Percentiles rank a stretch among this genome's conserved stretches.
Conservation (phyloP, 2,329 filamentous ascomycete genomes). For the Colletotrichum tropicicola region DNA sequence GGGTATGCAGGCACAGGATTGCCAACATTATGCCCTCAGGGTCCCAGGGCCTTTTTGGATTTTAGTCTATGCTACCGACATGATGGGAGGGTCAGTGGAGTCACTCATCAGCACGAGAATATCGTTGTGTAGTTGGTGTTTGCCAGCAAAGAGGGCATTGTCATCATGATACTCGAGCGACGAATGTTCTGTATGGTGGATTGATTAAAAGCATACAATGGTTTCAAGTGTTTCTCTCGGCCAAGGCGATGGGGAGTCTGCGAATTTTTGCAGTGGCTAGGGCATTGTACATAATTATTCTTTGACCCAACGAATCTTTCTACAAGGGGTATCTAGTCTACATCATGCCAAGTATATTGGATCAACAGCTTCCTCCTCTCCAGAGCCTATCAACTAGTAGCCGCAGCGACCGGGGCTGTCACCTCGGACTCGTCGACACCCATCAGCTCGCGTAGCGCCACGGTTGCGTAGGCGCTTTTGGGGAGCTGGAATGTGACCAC, state of each 20-base stretch:
- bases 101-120: too few relatives aligned
- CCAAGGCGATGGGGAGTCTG: background rate
- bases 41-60: background rate
- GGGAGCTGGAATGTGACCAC: slow-evolving; percentile 79
- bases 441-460: slow-evolving; percentile 83
- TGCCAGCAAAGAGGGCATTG: too few relatives aligned
- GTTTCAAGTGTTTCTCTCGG: background rate
- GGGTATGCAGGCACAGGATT: background rate
- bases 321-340: slow-evolving; percentile 29
- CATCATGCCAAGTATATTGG: slow-evolving; percentile 13
- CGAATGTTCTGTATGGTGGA: too few relatives aligned
- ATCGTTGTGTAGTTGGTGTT: too few relatives aligned
- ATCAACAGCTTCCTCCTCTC: background rate
- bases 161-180: too few relatives aligned
- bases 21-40: background rate
- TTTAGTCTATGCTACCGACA: background rate
- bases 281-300: slow-evolving; percentile 16
- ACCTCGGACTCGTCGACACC: slow-evolving; percentile 41
- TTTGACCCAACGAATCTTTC: background rate
- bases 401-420: background rate
- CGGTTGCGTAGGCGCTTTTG: slow-evolving; percentile 85
- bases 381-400: background rate
- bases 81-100: too few relatives aligned
- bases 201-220: slow-evolving; percentile 6
- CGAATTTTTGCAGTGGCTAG: background rate